Base-by-base conservation (phyloP, 2,329 filamentous ascomycete species). In the Aspergillus awamori region DNA sequence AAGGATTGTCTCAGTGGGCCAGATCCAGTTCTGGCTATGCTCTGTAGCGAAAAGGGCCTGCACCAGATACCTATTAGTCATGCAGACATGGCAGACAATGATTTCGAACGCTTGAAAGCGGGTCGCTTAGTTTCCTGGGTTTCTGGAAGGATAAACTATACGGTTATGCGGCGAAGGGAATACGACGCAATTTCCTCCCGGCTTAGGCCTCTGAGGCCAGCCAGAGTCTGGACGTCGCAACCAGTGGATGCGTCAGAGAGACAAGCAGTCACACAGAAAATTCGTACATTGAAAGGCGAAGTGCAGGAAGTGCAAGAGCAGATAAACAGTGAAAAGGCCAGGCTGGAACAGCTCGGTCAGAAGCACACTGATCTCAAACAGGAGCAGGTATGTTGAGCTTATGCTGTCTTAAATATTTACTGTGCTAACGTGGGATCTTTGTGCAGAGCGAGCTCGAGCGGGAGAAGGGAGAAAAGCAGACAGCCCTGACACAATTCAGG, bases 1-100 rank as follows among this genome's bases (percentile, higher is more conserved):
- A 82, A 91, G 26, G 90, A 98, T 70, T 91, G 85, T 61, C 73
- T 99, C 5, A 84, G 88, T 36, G 95, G 94, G 0, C 96, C 96
- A 0, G 87, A 89, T 1, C 85, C 91, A 1, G 91, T 99, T 1
- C 79, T 98, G 36, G 89, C 92, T 6, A 95, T 96, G 90, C 84
- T 99, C 22, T 97, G 93, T 75, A 84, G 87, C 11, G 89, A 91
- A 67, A 86, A 84, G 60, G 84, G 80, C 57, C 76, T 97, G 6
- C 87, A 96, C 68, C 79, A 81, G 26, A 88, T 89, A 5, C 92
- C 87, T 0, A 84, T 94, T 48, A 82, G 85, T 15, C 79, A 87
- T 13, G 75, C 74, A 5, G 86, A 91, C 8, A 86, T 93, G 36
- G 85, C 76, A 2, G 85, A 91, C 33, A 81, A 84, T 41, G 87